These are phyloP conservation scores for Ceriops zippeliana DNA, from an alignment of 345 rosid genomes.

Conservation along the genomic window DNA sequence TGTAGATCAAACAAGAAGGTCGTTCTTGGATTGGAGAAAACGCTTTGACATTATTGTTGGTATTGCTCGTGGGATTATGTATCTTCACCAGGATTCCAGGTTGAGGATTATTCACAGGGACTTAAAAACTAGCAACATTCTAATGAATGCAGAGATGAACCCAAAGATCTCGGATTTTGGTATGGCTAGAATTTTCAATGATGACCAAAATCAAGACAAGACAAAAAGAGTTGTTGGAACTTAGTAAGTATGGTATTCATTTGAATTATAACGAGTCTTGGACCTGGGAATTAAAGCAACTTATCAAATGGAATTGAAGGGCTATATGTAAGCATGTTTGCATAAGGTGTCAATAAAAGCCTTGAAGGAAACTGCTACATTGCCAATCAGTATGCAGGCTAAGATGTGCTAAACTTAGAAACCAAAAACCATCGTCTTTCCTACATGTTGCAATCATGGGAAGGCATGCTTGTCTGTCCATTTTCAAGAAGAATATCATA, in stretches of 20 bases:
- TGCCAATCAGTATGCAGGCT: too few relatives aligned
- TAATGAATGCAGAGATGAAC: constrained; percentile 45
- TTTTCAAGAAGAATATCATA: too few relatives aligned
- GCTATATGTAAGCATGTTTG: too few relatives aligned
- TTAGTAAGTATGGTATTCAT: constrained; percentile 37
- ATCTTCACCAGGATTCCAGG: constrained; percentile 75
- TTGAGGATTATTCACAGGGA: constrained; percentile 71
- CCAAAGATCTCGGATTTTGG: constrained; percentile 74
- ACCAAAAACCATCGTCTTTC: too few relatives aligned
- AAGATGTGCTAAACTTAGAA: too few relatives aligned
- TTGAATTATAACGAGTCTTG: too few relatives aligned
- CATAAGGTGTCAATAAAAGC: too few relatives aligned
- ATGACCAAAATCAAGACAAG: constrained; percentile 43
- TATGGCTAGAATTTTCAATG: constrained; percentile 57
- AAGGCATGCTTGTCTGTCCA: too few relatives aligned
- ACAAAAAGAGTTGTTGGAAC: constrained; percentile 68
- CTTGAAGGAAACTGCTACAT: too few relatives aligned
- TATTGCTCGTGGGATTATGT: constrained; percentile 63
- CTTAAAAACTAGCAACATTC: constrained; percentile 58
- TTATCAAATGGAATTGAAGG: too few relatives aligned
- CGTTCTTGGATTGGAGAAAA: constrained; percentile 46
- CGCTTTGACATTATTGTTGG: constrained; percentile 51
- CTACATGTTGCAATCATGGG: too few relatives aligned
- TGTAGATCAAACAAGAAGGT: constrained; percentile 43
- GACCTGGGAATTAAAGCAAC: too few relatives aligned